Conservation (phyloP, 2,329 filamentous ascomycete species). For the Scedosporium aurantiacum region DNA sequence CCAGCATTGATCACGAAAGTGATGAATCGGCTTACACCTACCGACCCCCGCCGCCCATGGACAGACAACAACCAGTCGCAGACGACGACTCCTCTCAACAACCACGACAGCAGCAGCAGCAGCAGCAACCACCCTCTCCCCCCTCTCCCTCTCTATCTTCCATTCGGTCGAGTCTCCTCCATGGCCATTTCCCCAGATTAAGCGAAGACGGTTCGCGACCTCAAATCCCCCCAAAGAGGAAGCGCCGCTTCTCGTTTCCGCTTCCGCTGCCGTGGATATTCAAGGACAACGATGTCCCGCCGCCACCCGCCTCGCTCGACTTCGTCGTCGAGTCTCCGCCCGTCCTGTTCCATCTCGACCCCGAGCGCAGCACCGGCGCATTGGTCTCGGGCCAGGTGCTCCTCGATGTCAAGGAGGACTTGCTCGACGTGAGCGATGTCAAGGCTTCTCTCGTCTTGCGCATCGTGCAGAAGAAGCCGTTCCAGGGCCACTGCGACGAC, state of each 20-base stretch:
- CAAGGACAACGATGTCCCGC: slow-evolving; percentile 28
- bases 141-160: background rate
- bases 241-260: slow-evolving; percentile 22
- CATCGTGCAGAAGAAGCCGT: slow-evolving; percentile 70
- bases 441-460: slow-evolving; percentile 60
- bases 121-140: background rate
- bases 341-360: slow-evolving; percentile 68
- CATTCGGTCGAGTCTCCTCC: background rate
- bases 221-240: background rate
- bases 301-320: slow-evolving; percentile 31
- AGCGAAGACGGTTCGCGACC: background rate
- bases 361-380: slow-evolving; percentile 68
- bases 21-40: background rate
- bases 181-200: background rate
- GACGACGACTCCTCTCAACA: too few relatives aligned
- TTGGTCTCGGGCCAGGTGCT: slow-evolving; percentile 76
- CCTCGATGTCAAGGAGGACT: slow-evolving; percentile 57
- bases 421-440: slow-evolving; percentile 59
- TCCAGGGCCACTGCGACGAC: slow-evolving; percentile 64
- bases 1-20: background rate
- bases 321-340: slow-evolving; percentile 76
- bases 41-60: background rate
- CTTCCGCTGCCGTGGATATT: slow-evolving; percentile 15
- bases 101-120: too few relatives aligned
- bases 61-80: background rate